Evolutionary conservation across 257 asterid species (phyloP), one percentile per base, ranked within the genome.

Genomic region (Scutellaria minor): DNA sequence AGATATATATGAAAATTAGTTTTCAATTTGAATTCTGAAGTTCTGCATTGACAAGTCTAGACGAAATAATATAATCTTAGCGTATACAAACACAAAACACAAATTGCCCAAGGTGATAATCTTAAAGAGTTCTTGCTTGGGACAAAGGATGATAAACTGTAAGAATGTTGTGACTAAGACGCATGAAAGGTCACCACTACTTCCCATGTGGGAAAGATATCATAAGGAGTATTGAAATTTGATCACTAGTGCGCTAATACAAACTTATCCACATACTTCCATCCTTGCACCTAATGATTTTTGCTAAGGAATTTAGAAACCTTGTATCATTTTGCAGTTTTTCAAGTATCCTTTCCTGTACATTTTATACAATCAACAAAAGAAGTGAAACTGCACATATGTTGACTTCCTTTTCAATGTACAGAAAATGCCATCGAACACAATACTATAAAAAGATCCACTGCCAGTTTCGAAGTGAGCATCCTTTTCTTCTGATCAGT

Each of bases 371-470:
- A 31, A 3, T 2, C 37, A 5, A 31, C 5, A 31, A 31, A 53
- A 18, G 2, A 7, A 18, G 55, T 50, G 7, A n/a, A 48, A 50
- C 14, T 48, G n/a, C 20, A 13, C 11, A 0, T 63, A 7, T 15
- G 11, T 14, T 15, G 14, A 15, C 41, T 20, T 20, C 18, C 56
- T 22, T 27, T 64, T 44, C 15, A 2, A 66, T 22, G 54, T 8
- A 75, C 79, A 10, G 6, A 65, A 45, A 64, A 74, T 44, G 27
- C 57, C 73, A 44, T 18, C 6, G 12, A 15, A 27, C 67, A 11
- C 10, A 6, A 31, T 45, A 41, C 67, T 74, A 74, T 65, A 44
- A 64, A 54, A 6, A 11, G 20, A 51, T 18, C 67, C 20, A 6
- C 44, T 35, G 9, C 1, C 13, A 42, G 11, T 27, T 12, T 40